Percentiles rank a stretch among this genome's conserved stretches.
phyloP scores from a whole-genome alignment of 1,284 basidiomycete species.

The Inonotus hispidus region DNA sequence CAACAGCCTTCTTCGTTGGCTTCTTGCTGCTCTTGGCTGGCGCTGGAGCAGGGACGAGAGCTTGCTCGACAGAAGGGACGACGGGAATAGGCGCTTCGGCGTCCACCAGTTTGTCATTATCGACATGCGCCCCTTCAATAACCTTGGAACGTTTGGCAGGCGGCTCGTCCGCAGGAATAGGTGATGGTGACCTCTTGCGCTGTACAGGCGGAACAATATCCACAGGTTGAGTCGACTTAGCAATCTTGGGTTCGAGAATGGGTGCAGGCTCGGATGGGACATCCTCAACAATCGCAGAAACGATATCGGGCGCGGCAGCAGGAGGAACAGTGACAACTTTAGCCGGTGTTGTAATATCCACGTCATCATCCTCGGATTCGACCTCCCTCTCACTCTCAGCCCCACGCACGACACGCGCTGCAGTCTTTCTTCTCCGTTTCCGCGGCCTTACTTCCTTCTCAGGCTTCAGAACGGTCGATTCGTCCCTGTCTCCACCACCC shows the following conservation, averaged over 20 bases:
- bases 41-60: conserved; percentile 26
- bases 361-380: conserved; percentile 6
- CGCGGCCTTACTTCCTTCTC: conserved; percentile 28
- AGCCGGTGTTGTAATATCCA: background rate
- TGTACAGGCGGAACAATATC: conserved; percentile 5
- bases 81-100: background rate
- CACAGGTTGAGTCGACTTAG: no score
- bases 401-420: background rate
- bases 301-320: background rate
- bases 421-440: background rate
- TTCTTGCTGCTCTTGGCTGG: conserved; percentile 23
- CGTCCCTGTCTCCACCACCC: background rate
- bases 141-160: conserved; percentile 12
- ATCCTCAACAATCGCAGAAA: background rate
- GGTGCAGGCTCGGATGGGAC: background rate
- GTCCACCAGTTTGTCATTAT: background rate
- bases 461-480: conserved; percentile 22
- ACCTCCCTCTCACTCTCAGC: background rate
- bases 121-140: background rate
- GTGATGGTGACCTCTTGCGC: conserved; percentile 13
- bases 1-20: conserved; percentile 7
- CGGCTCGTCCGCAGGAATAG: conserved; percentile 6
- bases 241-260: background rate
- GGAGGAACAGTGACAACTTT: background rate
- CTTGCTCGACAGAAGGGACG: background rate